Conservation (phyloP, 2,329 filamentous ascomycete genomes). For the Aureobasidium sp. region DNA sequence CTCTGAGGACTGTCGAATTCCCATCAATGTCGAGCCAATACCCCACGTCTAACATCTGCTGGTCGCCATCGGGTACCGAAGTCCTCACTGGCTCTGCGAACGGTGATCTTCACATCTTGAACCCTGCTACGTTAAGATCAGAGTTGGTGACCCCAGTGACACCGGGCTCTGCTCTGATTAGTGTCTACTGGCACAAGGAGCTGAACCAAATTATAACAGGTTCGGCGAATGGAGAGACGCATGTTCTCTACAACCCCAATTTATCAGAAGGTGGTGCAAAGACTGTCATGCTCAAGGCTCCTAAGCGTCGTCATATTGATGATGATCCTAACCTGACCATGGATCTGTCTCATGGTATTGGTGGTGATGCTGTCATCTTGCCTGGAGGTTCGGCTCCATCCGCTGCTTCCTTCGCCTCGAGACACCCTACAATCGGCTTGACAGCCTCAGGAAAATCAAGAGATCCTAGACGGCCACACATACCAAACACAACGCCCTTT, state of each 20-base stretch:
- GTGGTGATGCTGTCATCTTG: conserved; percentile 69
- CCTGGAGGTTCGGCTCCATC: conserved; percentile 35
- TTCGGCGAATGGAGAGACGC: conserved; percentile 82
- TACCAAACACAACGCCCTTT: conserved; percentile 80
- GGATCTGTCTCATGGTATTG: conserved; percentile 71
- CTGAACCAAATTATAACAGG: conserved; percentile 95
- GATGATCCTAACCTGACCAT: conserved; percentile 84
- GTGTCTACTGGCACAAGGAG: conserved; percentile 84
- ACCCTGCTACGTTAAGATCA: conserved; percentile 78
- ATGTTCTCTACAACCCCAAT: conserved; percentile 83
- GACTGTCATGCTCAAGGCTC: conserved; percentile 83
- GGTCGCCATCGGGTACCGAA: conserved; percentile 73
- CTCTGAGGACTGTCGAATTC: conserved; percentile 71
- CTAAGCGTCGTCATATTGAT: conserved; percentile 91
- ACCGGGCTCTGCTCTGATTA: conserved; percentile 70
- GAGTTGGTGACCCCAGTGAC: conserved; percentile 88
- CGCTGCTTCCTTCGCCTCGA: conserved; percentile 43
- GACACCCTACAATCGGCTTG: conserved; percentile 63
- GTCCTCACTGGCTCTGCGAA: conserved; percentile 83
- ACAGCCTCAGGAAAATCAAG: conserved; percentile 68
- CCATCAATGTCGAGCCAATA: conserved; percentile 50
- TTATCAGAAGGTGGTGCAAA: conserved; percentile 74
- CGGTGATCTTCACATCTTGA: conserved; percentile 85
- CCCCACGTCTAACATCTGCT: conserved; percentile 38
- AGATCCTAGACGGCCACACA: conserved; percentile 77